Evolutionary conservation across 2,329 filamentous ascomycete genomes (phyloP).

Genomic region (Hyphodiscus sp.): DNA sequence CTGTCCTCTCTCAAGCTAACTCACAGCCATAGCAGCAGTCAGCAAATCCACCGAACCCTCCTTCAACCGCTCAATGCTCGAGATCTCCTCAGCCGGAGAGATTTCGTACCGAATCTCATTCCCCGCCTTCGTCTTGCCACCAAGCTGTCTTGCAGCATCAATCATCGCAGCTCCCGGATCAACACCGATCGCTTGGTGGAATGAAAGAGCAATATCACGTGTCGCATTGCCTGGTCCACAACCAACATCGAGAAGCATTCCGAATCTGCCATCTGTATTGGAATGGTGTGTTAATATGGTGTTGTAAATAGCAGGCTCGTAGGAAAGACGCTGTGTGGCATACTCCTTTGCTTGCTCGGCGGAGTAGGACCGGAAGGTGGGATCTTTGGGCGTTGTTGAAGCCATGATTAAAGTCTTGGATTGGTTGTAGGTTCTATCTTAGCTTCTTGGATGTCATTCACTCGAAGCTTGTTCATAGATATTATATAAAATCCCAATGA

Average conservation of each 20-base stretch:
- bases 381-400: conserved; percentile 10
- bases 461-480: not conserved
- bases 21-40: conserved; percentile 16
- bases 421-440: not conserved
- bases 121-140: conserved; percentile 18
- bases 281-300: conserved; percentile 21
- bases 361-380: conserved; percentile 26
- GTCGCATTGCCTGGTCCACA: conserved; percentile 30
- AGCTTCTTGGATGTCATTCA: not conserved
- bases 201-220: conserved; percentile 21
- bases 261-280: conserved; percentile 16
- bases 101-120: conserved; percentile 20
- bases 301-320: conserved; percentile 17
- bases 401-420: not conserved
- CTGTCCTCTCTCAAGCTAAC: not conserved
- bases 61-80: not conserved
- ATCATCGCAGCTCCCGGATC: conserved; percentile 29
- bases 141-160: conserved; percentile 16
- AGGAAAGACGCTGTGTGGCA: conserved; percentile 18
- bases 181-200: conserved; percentile 23
- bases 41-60: conserved; percentile 10
- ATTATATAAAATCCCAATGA: not conserved
- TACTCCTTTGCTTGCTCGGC: conserved; percentile 23
- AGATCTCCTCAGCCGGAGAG: not conserved
- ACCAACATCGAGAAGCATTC: conserved; percentile 26